Base-by-base conservation (phyloP, 495 filamentous ascomycete species). In the Annulohypoxylon nitens region DNA sequence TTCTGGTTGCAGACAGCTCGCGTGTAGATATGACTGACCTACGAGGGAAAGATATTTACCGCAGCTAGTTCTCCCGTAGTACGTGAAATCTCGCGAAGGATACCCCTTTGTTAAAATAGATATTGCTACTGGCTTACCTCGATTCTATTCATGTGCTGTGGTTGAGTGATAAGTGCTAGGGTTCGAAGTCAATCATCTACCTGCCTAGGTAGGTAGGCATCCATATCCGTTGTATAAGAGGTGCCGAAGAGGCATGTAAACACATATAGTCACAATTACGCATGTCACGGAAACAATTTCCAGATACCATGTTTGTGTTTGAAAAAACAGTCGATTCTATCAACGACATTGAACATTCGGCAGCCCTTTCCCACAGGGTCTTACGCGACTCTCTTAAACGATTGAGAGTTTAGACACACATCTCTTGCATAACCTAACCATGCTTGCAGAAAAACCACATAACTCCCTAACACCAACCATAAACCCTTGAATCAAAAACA, bases 21-120 rank as follows among this genome's bases (percentile, higher is more conserved):
- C 48, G 67, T 70, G 67, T 51, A 55, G 60, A 50, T 61, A 47
- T 11, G 36, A 12, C 2, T 8, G 4, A 43, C 39, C 39, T 43
- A 43, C 39, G 16, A 47, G 43, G 16, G 4, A 7, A 47, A n/a
- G 8, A 47, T 30, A 54, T 37, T 11, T 37, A 30, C 47, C 20
- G 47, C 47, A 57, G 59, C 41, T 64, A 67, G 64, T 47, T 59
- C 57, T 65, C 54, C 68, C 61, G 33, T 53, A 59, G 30, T 36
- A 67, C 37, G 30, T 54, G 50, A 54, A 60, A 51, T 67, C 53
- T 59, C 33, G 54, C 41, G 64, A 53, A 53, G 57, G 65, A 68
- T 61, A 61, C 45, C 51, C 51, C 53, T 45, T 57, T 48, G 10
- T 16, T 14, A 33, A 33, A 16, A 37, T 1, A 14, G n/a, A 43